These are phyloP conservation scores for Saccharomyces hybrid DNA, from an alignment of 1,139 yeast genomes.

Conservation along the genomic window DNA sequence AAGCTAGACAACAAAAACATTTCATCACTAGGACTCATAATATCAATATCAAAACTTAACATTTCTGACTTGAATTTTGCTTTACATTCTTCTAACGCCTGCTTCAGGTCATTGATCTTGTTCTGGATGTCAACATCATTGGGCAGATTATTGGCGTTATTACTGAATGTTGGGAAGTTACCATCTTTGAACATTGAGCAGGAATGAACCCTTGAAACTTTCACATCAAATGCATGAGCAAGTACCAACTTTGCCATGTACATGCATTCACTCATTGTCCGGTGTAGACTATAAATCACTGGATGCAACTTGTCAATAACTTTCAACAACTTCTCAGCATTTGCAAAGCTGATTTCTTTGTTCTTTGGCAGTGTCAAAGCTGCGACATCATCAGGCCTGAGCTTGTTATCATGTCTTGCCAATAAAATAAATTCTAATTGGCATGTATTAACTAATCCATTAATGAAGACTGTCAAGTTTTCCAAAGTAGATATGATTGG, in stretches of 20 bases:
- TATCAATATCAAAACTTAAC: constrained; percentile 21
- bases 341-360: constrained; percentile 34
- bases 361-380: constrained; percentile 5
- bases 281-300: constrained; percentile 33
- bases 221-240: constrained; percentile 38
- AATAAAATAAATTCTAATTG: constrained; percentile 38
- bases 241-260: constrained; percentile 31
- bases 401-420: constrained; percentile 18
- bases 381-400: not conserved
- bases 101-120: constrained; percentile 23
- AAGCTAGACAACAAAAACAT: constrained; percentile 43
- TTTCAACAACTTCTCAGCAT: constrained; percentile 29
- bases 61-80: constrained; percentile 30
- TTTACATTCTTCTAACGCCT: constrained; percentile 33
- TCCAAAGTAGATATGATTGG: constrained; percentile 33
- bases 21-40: constrained; percentile 41
- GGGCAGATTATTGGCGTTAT: constrained; percentile 15
- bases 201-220: constrained; percentile 15
- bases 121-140: constrained; percentile 27
- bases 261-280: constrained; percentile 31
- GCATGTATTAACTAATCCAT: constrained; percentile 42
- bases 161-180: constrained; percentile 7
- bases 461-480: constrained; percentile 32
- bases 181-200: constrained; percentile 18
- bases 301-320: constrained; percentile 30